A percentile compares a stretch with the other conserved stretches of the same genome.
These are phyloP conservation scores for Pseudopyrenochaeta lycopersici DNA, from an alignment of 2,329 filamentous ascomycete genomes.

Conservation along the genomic window DNA sequence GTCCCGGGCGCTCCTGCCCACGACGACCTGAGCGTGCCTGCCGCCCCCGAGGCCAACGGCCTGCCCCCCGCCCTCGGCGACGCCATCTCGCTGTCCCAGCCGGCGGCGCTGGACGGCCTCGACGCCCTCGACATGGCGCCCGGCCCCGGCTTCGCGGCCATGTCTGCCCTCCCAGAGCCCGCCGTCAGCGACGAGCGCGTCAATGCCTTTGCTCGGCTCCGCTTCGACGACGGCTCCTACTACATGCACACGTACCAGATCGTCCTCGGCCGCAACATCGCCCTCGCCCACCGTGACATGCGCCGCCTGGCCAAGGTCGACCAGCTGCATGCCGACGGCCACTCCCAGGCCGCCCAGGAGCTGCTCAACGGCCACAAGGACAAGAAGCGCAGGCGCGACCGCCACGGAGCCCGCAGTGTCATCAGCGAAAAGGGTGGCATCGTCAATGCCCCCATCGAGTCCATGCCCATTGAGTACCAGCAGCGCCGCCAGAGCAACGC, in stretches of 20 bases:
- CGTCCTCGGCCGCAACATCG: constrained; percentile 75
- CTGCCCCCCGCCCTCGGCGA: constrained; percentile 26
- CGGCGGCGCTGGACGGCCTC: constrained; percentile 20
- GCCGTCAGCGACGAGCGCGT: constrained; percentile 50
- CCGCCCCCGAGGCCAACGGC: constrained; percentile 5
- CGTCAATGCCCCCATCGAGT: constrained; percentile 52
- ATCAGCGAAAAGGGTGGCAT: constrained; percentile 76
- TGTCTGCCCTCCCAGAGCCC: constrained; percentile 18
- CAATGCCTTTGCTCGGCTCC: constrained; percentile 71
- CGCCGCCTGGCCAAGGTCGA: constrained; percentile 54
- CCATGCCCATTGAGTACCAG: constrained; percentile 46
- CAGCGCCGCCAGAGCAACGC: constrained; percentile 46
- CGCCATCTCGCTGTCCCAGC: constrained; percentile 30
- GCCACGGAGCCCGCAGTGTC: constrained; percentile 64
- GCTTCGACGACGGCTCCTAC: constrained; percentile 79
- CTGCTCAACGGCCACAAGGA: constrained; percentile 26
- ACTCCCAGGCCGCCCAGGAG: constrained; percentile 33
- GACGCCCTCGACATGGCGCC: constrained; percentile 19
- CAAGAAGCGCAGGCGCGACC: constrained; percentile 61
- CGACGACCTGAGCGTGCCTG: not conserved
- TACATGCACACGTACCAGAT: constrained; percentile 80
- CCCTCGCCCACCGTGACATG: constrained; percentile 58
- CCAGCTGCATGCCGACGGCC: constrained; percentile 33
- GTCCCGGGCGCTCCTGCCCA: constrained; percentile 8
- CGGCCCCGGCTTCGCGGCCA: constrained; percentile 14